These are phyloP conservation scores for Pleurotus sapidus DNA, from an alignment of 768 basidiomycete species.

Conservation along the genomic window DNA sequence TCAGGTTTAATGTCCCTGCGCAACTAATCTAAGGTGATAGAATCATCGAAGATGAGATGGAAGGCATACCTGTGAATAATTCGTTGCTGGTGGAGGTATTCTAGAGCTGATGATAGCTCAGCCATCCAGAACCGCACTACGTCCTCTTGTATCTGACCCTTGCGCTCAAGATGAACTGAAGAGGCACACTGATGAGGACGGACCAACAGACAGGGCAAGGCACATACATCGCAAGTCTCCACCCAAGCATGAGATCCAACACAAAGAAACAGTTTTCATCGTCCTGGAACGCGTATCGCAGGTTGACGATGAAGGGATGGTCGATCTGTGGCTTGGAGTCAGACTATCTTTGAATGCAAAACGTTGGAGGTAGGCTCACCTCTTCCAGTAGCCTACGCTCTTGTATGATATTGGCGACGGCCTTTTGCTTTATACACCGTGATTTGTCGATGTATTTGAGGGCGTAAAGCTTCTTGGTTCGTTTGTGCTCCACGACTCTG, in stretches of 20 bases:
- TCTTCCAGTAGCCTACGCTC: slow-evolving; percentile 92
- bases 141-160: slow-evolving; percentile 61
- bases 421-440: slow-evolving; percentile 86
- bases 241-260: slow-evolving; percentile 93
- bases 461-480: slow-evolving; percentile 87
- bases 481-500: slow-evolving; percentile 95
- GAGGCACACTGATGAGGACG: slow-evolving; percentile 4
- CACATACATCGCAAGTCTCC: slow-evolving; percentile 88
- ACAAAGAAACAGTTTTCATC: slow-evolving; percentile 98
- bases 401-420: slow-evolving; percentile 91
- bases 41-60: background rate
- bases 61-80: slow-evolving; percentile 85
- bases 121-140: slow-evolving; percentile 86
- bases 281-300: slow-evolving; percentile 96
- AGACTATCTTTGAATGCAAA: background rate
- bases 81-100: slow-evolving; percentile 86
- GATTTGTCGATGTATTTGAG: slow-evolving; percentile 99
- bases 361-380: slow-evolving; percentile 37
- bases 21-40: slow-evolving; percentile 8
- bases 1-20: slow-evolving; percentile 93
- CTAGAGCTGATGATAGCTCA: slow-evolving; percentile 80
- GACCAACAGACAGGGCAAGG: slow-evolving; percentile 1
- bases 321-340: slow-evolving; percentile 54
- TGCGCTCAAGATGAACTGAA: slow-evolving; percentile 82
- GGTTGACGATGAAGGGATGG: slow-evolving; percentile 85